Evolutionary conservation across 2,329 filamentous ascomycete species (phyloP).

Genomic region (Xylariaceae sp.): DNA sequence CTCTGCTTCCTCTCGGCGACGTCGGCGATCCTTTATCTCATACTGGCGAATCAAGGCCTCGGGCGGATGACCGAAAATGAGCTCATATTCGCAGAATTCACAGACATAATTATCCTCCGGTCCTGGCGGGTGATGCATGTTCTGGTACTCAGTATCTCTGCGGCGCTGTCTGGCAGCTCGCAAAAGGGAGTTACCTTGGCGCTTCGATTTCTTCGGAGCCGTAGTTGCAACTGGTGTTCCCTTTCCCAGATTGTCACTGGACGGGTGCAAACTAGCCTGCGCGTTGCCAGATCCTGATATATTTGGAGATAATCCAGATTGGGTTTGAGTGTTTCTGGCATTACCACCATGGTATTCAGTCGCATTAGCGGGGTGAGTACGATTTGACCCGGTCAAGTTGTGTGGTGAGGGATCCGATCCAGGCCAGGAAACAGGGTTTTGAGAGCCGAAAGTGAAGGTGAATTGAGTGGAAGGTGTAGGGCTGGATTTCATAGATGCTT

Average conservation of each 20-base stretch:
- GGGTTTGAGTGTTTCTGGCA: conserved; percentile 25
- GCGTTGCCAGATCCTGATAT: conserved; percentile 21
- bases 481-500: conserved; percentile 63
- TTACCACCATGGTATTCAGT: conserved; percentile 25
- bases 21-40: conserved; percentile 89
- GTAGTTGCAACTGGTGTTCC: conserved; percentile 45
- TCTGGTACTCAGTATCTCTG: conserved; percentile 76
- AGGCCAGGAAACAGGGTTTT: conserved; percentile 81
- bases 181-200: conserved; percentile 73
- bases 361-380: conserved; percentile 27
- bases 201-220: conserved; percentile 65
- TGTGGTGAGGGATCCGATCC: conserved; percentile 51
- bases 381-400: conserved; percentile 41
- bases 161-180: conserved; percentile 79
- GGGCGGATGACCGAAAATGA: conserved; percentile 88
- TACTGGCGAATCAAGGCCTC: conserved; percentile 86
- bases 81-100: conserved; percentile 97
- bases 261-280: conserved; percentile 25
- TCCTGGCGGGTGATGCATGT: conserved; percentile 74
- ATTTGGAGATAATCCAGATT: conserved; percentile 27
- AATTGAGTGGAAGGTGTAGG: conserved; percentile 81
- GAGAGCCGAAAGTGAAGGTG: conserved; percentile 94
- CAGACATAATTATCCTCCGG: conserved; percentile 88
- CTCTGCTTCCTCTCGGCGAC: conserved; percentile 84
- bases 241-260: conserved; percentile 45